Evolutionary conservation across 768 basidiomycete species (phyloP), one percentile per base, ranked within the genome.

Genomic region (Termitomyces sp.): DNA sequence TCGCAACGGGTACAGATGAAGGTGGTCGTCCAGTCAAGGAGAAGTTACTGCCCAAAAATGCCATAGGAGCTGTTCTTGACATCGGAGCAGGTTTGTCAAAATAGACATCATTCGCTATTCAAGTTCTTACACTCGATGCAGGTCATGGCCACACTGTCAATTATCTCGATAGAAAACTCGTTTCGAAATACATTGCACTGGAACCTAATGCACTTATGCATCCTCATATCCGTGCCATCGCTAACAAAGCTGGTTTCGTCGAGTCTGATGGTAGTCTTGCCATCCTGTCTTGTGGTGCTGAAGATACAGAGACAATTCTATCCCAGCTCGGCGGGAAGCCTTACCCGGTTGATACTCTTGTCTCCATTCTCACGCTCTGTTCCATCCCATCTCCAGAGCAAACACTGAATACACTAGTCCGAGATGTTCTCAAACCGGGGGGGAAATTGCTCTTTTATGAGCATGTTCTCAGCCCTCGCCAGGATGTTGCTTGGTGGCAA

Each of bases 191-290:
- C 64, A 75, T 91, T 52, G 90, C 89, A 1, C 70, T 92, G 6
- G 90, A 92, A 66, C 90, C 91, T 7, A 92, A 91, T 65, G 57
- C 63, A 5, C 71, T 75, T 57, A 89, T 91, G 89, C 88, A 91
- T 67, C 59, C 74, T 5, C 68, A 76, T 18, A 81, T 92, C 40
- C 80, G 84, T 28, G 69, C 67, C 1, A 68, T 70, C 4, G 90
- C 89, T 4, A 69, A 73, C 32, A 68, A 71, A 2, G 80, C 76
- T 6, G 88, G 89, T 1, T 89, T 79, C 68, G 72, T 46, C 20
- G 66, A 67, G 36, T 60, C 61, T 22, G 65, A 67, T 36, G 84
- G 84, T 2, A 78, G 81, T 0, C 74, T 91, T 1, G 45, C 84
- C 49, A 80, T 93, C 60, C 79, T 91, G 12, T 66, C 82, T 0